Percentiles rank a stretch among this genome's conserved stretches.
These are phyloP conservation scores for Debaryomyces robertsiae DNA, from an alignment of 1,139 yeast genomes.

Conservation along the genomic window DNA sequence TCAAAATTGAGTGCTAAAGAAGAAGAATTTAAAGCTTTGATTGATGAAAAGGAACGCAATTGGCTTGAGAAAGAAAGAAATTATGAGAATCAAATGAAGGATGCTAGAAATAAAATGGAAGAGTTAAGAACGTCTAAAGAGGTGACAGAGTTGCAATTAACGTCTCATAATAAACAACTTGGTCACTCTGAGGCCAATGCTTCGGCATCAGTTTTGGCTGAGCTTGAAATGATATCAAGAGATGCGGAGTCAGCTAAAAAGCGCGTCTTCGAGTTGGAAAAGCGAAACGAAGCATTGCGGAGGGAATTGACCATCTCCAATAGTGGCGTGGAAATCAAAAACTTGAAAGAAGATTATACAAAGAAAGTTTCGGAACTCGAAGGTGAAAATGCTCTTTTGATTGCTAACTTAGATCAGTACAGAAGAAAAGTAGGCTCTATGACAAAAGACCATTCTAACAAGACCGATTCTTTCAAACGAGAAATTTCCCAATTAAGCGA, in stretches of 20 bases:
- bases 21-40: slow-evolving; percentile 57
- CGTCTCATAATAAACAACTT: slow-evolving; percentile 37
- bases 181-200: slow-evolving; percentile 15
- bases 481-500: slow-evolving; percentile 51
- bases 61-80: slow-evolving; percentile 58
- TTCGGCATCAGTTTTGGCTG: slow-evolving; percentile 44
- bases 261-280: slow-evolving; percentile 70
- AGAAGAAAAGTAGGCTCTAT: slow-evolving; percentile 35
- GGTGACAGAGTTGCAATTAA: slow-evolving; percentile 53
- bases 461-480: slow-evolving; percentile 38
- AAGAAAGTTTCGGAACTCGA: slow-evolving; percentile 58
- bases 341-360: slow-evolving; percentile 35
- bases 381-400: slow-evolving; percentile 63
- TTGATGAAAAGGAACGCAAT: slow-evolving; percentile 65
- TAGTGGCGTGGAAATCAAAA: slow-evolving; percentile 42
- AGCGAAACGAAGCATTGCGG: slow-evolving; percentile 73
- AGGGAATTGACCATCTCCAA: slow-evolving; percentile 59
- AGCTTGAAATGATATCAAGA: slow-evolving; percentile 66
- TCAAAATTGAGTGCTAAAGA: slow-evolving; percentile 57
- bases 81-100: slow-evolving; percentile 43
- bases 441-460: slow-evolving; percentile 35
- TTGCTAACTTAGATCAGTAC: slow-evolving; percentile 63
- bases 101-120: slow-evolving; percentile 51
- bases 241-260: slow-evolving; percentile 76
- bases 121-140: slow-evolving; percentile 59